Base-by-base conservation (phyloP, 73 alveolate genomes). In the Paramecium sexaurelia region DNA sequence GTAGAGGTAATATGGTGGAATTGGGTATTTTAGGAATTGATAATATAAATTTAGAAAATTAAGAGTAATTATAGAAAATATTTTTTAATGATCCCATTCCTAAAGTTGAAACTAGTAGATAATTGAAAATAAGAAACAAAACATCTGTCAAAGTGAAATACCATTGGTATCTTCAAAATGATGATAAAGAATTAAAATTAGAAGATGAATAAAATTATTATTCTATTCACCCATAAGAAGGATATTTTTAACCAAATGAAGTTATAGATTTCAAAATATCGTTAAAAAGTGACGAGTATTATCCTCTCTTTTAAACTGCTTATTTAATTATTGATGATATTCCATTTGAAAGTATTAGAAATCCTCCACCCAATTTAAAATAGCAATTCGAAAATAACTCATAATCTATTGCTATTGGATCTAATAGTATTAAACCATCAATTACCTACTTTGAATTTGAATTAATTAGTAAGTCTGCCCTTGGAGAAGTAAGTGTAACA, bases 1-100 rank as follows among this genome's bases (percentile, higher is more conserved):
- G 99, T 5, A 97, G 90, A 84, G 99, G 99, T 9, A 88, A 88
- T 32, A 95, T 97, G 88, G 95, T 94, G 33, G 97, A 94, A 57
- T 97, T 97, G 47, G 82, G 67, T 3, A 88, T 88, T 1, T 67
- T 19, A 2, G 94, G 94, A 41, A 71, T 88, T 1, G 99, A 97
- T 95, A 98, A 98, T 32, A 92, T 96, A 51, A 96, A 91, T 68
- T 95, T 97, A 83, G 97, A 96, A 75, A 84, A 88, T 47, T 93
- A 93, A 57, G 95, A 92, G 57, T 91, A 91, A 43, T 88, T 97
- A 68, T 92, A 94, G 36, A 95, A 95, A 32, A 92, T 97, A 75
- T 93, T 96, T 92, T 97, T 97, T 91, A 96, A 95, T 61, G 97
- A 96, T 85, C 97, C 99, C 27, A 94, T 94, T 24, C 99, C 99